Evolutionary conservation across 2,329 filamentous ascomycete genomes (phyloP).

Genomic region (Neopestalotiopsis rosae): DNA sequence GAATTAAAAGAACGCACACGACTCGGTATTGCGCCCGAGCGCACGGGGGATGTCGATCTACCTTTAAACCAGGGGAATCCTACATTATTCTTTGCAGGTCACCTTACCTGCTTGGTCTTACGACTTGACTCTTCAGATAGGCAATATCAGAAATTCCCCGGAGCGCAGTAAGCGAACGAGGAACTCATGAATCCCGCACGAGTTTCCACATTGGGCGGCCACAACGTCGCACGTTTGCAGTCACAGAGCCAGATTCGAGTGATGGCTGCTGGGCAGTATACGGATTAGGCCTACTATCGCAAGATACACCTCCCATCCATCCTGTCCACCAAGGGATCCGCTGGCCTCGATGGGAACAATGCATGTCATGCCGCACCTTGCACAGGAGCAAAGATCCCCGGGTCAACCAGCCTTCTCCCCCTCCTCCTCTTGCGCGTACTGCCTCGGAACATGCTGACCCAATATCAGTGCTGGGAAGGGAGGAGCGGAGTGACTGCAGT

Average conservation of each 20-base stretch:
- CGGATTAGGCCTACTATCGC: neutral
- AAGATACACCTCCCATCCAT: neutral
- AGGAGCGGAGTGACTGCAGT: neutral
- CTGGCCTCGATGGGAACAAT: neutral
- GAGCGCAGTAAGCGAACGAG: conserved; percentile 1
- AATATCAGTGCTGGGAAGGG: neutral
- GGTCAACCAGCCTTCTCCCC: neutral
- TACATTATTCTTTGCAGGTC: neutral
- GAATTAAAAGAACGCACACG: neutral
- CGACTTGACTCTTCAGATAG: neutral
- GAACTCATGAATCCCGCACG: neutral
- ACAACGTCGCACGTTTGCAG: neutral
- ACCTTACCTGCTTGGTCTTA: neutral
- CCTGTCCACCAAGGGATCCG: neutral
- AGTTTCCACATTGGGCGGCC: neutral
- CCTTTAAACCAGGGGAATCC: neutral
- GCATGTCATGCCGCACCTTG: neutral
- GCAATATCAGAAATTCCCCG: neutral
- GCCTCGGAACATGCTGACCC: neutral
- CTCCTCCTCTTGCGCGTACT: neutral
- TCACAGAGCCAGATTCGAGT: neutral
- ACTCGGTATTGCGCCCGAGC: neutral
- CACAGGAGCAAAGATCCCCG: neutral
- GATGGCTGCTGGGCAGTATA: neutral
- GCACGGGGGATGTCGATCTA: conserved; percentile 1